A percentile compares a stretch with the other conserved stretches of the same genome.
Conservation (phyloP, 805 yeast species). For the Novakomyces olei region DNA sequence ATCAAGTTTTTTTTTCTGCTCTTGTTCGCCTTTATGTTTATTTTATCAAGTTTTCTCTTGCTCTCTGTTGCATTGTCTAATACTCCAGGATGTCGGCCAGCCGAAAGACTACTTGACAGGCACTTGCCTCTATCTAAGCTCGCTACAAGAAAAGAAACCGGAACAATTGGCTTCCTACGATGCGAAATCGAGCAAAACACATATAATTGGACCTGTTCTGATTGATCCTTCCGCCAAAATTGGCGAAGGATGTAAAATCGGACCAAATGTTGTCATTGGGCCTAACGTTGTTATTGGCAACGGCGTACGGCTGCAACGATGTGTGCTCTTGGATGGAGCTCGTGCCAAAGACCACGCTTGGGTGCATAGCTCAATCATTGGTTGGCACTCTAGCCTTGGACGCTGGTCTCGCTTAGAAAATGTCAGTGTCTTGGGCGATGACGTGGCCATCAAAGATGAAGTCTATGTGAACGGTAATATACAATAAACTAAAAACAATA, state of each 20-base stretch:
- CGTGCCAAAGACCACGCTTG: conserved; percentile 90
- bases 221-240: conserved; percentile 90
- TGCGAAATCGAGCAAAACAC: conserved; percentile 4
- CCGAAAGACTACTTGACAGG: conserved; percentile 98
- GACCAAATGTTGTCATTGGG: conserved; percentile 95
- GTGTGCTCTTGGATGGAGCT: conserved; percentile 80
- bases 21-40: too few relatives aligned
- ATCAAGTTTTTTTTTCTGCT: too few relatives aligned
- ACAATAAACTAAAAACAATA: too few relatives aligned
- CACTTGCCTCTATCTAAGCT: conserved; percentile 72
- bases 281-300: conserved; percentile 90
- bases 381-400: conserved; percentile 97
- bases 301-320: conserved; percentile 95
- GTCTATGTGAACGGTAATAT: conserved; percentile 97
- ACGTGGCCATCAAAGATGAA: conserved; percentile 94
- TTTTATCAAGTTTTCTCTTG: too few relatives aligned
- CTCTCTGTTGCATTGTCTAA: too few relatives aligned
- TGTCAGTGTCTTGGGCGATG: conserved; percentile 94
- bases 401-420: conserved; percentile 98
- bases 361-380: conserved; percentile 93
- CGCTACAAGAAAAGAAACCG: conserved; percentile 63
- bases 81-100: conserved; percentile 99
- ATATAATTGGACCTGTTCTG: conserved; percentile 51
- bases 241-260: conserved; percentile 80
- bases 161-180: conserved; percentile 49